Percentiles rank a stretch among this genome's conserved stretches.
Conservation (phyloP, 2,329 filamentous ascomycete species). For the Exophiala oligosperma region DNA sequence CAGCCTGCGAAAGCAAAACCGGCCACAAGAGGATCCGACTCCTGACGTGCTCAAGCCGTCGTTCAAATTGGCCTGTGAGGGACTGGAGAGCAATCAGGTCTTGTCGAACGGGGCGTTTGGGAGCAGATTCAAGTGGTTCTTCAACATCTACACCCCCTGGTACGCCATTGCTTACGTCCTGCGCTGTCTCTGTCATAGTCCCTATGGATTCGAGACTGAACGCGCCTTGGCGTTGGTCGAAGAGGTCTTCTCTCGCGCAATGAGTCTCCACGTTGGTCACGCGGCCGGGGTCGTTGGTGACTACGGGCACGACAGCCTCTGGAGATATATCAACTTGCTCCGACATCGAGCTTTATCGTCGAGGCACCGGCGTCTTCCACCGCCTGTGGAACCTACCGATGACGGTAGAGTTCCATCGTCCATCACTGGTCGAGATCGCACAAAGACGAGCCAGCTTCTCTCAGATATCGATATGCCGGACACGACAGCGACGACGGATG, state of each 20-base stretch:
- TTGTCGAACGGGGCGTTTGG: background rate
- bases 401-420: background rate
- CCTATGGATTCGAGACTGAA: slow-evolving; percentile 2
- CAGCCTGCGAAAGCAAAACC: slow-evolving; percentile 7
- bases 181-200: slow-evolving; percentile 2
- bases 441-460: background rate
- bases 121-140: slow-evolving; percentile 8
- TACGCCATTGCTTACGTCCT: slow-evolving; percentile 10
- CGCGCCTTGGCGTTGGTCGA: slow-evolving; percentile 2
- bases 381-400: background rate
- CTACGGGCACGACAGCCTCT: background rate
- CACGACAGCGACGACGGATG: background rate
- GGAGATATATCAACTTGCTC: background rate
- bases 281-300: background rate
- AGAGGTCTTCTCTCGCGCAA: slow-evolving; percentile 1
- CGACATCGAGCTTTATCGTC: background rate
- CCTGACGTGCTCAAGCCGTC: slow-evolving; percentile 4
- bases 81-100: slow-evolving; percentile 1
- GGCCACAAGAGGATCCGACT: slow-evolving; percentile 2
- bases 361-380: background rate
- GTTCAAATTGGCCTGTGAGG: slow-evolving; percentile 5
- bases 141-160: slow-evolving; percentile 9
- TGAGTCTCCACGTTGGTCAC: background rate
- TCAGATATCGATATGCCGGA: background rate
- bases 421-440: background rate